Conservation (phyloP, 148 eudicot genomes). For the Rhododendron vialii region DNA sequence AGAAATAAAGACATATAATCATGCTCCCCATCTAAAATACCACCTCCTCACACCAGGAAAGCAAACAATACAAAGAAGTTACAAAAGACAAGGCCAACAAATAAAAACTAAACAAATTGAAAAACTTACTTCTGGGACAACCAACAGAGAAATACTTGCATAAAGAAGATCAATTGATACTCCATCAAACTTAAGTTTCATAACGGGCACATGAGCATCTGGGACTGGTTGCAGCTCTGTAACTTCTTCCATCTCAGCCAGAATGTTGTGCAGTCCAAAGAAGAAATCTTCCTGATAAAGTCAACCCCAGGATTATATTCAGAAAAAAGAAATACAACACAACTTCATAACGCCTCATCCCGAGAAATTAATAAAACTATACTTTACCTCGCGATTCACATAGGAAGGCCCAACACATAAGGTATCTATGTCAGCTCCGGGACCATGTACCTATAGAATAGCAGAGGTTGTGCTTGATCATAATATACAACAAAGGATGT, state of each 20-base stretch:
- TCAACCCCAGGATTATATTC: not conserved
- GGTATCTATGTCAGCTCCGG: conserved; percentile 87
- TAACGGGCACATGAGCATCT: conserved; percentile 87
- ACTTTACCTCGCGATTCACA: conserved; percentile 67
- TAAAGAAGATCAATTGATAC: conserved; percentile 80
- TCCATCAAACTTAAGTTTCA: conserved; percentile 80
- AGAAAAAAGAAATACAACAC: not conserved
- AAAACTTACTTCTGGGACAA: conserved; percentile 76
- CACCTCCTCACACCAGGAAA: not conserved
- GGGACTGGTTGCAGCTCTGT: conserved; percentile 83
- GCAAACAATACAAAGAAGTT: not conserved
- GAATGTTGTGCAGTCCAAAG: conserved; percentile 40
- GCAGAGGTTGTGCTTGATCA: conserved; percentile 2
- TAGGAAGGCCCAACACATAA: conserved; percentile 84
- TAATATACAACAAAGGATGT: not conserved
- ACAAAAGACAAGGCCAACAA: not conserved
- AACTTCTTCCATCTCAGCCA: conserved; percentile 64
- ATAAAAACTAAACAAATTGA: not conserved
- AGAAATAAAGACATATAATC: not conserved
- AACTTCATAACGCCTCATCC: not conserved
- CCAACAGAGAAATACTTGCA: conserved; percentile 64
- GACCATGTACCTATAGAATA: conserved; percentile 65
- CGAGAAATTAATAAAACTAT: not conserved
- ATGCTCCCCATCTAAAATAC: not conserved
- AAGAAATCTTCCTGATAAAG: conserved; percentile 63